Conservation (phyloP, 768 basidiomycete species). For the Suillus sp. region DNA sequence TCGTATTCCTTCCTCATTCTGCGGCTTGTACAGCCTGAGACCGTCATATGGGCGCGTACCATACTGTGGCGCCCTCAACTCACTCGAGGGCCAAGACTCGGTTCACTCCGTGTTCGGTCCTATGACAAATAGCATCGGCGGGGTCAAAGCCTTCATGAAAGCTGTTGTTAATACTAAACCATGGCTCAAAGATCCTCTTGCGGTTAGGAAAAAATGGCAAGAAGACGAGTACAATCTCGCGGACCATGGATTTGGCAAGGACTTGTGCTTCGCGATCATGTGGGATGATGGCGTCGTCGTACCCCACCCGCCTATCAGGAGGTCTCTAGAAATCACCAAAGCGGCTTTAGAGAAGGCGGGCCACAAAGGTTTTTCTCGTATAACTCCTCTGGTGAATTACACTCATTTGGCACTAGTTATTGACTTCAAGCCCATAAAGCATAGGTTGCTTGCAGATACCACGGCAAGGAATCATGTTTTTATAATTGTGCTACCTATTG, state of each 20-base stretch:
- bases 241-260: conserved; percentile 55
- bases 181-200: conserved; percentile 67
- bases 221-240: conserved; percentile 56
- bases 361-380: conserved; percentile 53
- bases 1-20: conserved; percentile 68
- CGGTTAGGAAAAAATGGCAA: conserved; percentile 59
- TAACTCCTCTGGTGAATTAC: not conserved
- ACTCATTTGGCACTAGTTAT: conserved; percentile 48
- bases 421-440: conserved; percentile 64
- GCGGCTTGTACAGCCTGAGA: conserved; percentile 70
- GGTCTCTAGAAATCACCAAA: conserved; percentile 60
- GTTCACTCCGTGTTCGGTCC: conserved; percentile 76
- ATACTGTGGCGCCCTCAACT: conserved; percentile 65
- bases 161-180: conserved; percentile 60
- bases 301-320: conserved; percentile 64
- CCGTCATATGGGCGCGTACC: conserved; percentile 73
- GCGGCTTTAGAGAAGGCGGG: conserved; percentile 60
- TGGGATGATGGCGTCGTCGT: conserved; percentile 63
- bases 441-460: conserved; percentile 45
- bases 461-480: conserved; percentile 38
- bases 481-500: not conserved
- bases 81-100: conserved; percentile 73
- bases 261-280: conserved; percentile 60
- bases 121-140: conserved; percentile 55
- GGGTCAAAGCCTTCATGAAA: conserved; percentile 67